Evolutionary conservation across 2,329 filamentous ascomycete genomes (phyloP).

Genomic region (Cordyceps cateniannulata): DNA sequence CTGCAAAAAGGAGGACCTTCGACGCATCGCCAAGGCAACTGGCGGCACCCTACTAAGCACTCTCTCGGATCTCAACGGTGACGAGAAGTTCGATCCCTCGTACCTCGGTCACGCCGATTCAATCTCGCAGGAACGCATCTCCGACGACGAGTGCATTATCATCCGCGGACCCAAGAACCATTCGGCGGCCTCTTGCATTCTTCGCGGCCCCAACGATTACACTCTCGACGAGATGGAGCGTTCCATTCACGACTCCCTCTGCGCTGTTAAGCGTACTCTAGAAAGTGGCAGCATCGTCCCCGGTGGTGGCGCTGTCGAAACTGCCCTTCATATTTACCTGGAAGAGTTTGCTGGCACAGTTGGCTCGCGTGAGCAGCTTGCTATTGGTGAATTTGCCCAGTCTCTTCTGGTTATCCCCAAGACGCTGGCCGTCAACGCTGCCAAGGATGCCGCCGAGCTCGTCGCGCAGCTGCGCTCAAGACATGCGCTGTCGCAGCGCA

Average conservation of each 20-base stretch:
- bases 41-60: conserved; percentile 90
- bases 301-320: conserved; percentile 93
- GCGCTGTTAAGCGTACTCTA: conserved; percentile 91
- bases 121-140: conserved; percentile 96
- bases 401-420: conserved; percentile 92
- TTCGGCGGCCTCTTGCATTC: conserved; percentile 90
- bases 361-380: conserved; percentile 92
- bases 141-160: conserved; percentile 96
- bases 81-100: conserved; percentile 90
- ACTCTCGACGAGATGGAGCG: conserved; percentile 99
- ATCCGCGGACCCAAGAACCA: conserved; percentile 93
- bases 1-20: conserved; percentile 97
- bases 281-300: conserved; percentile 97
- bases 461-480: conserved; percentile 91
- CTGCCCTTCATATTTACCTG: conserved; percentile 97
- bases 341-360: conserved; percentile 98
- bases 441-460: conserved; percentile 91
- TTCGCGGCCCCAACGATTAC: conserved; percentile 93
- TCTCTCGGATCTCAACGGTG: conserved; percentile 91
- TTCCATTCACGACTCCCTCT: conserved; percentile 93
- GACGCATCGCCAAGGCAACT: conserved; percentile 92
- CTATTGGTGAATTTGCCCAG: conserved; percentile 95
- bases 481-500: conserved; percentile 89
- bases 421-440: conserved; percentile 93
- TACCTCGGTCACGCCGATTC: conserved; percentile 89